These are phyloP conservation scores for Pachyrhizus erosus DNA, from an alignment of 306 rosid species.

Conservation along the genomic window DNA sequence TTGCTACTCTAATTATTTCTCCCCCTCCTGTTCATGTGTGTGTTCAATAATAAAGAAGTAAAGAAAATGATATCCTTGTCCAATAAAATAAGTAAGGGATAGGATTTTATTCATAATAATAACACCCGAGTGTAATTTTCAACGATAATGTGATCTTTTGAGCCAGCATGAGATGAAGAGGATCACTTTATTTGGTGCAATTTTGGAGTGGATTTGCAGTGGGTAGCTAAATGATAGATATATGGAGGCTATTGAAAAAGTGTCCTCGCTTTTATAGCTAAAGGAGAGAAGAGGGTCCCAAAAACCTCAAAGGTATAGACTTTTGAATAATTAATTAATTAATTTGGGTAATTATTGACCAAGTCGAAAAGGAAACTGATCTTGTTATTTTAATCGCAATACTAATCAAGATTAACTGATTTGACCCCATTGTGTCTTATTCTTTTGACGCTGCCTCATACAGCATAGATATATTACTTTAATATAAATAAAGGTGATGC, in stretches of 20 bases:
- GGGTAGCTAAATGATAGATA: slow-evolving; percentile 56
- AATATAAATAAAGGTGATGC: slow-evolving; percentile 17
- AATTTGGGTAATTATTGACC: slow-evolving; percentile 43
- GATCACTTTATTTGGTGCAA: slow-evolving; percentile 44
- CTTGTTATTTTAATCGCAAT: slow-evolving; percentile 35
- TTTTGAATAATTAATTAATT: slow-evolving; percentile 23
- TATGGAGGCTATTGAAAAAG: slow-evolving; percentile 50
- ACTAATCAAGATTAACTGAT: slow-evolving; percentile 50
- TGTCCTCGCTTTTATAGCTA: slow-evolving; percentile 44
- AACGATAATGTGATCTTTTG: slow-evolving; percentile 15
- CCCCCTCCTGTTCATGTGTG: not conserved
- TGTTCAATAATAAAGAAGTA: not conserved
- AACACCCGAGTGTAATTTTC: not conserved
- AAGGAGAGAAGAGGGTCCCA: slow-evolving; percentile 46
- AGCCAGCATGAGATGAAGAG: slow-evolving; percentile 38
- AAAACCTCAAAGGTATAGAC: slow-evolving; percentile 42
- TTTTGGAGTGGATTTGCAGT: slow-evolving; percentile 42
- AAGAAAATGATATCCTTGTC: not conserved
- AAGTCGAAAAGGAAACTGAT: slow-evolving; percentile 35
- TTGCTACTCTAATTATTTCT: not conserved
- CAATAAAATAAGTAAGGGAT: not conserved
- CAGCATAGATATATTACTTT: slow-evolving; percentile 10
- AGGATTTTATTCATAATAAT: not conserved
- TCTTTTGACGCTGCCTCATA: slow-evolving; percentile 42
- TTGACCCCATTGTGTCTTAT: slow-evolving; percentile 54